A percentile compares a stretch with the other conserved stretches of the same genome.
Evolutionary conservation across 306 rosid species (phyloP).

Genomic region (Cucumis cinereus): DNA sequence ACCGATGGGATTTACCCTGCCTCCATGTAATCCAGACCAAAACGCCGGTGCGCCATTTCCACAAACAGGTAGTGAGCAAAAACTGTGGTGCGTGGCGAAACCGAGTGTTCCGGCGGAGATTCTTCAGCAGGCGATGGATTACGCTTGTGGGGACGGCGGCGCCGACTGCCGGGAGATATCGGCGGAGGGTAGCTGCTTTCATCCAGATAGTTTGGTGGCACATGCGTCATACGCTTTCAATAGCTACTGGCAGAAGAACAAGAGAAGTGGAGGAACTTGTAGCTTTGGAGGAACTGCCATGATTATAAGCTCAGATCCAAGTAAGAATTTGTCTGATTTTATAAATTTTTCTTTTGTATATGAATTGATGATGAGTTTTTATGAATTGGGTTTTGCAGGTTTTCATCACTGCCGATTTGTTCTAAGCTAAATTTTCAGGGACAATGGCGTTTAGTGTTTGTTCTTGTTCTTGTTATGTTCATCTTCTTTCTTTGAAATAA

Average conservation of each 20-base stretch:
- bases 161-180: slow-evolving; percentile 60
- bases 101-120: slow-evolving; percentile 69
- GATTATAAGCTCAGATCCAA: slow-evolving; percentile 77
- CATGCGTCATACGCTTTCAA: slow-evolving; percentile 92
- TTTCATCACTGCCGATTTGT: slow-evolving; percentile 61
- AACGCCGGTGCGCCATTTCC: slow-evolving; percentile 40
- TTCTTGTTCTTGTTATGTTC: neutral
- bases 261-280: slow-evolving; percentile 79
- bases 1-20: slow-evolving; percentile 29
- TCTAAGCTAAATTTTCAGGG: slow-evolving; percentile 30
- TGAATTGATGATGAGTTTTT: neutral
- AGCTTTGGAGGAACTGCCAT: slow-evolving; percentile 86
- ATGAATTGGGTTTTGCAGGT: slow-evolving; percentile 35
- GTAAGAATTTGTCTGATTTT: slow-evolving; percentile 21
- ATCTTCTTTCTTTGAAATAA: neutral
- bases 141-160: slow-evolving; percentile 87
- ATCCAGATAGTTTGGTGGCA: slow-evolving; percentile 58
- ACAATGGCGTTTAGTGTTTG: neutral
- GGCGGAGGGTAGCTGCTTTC: slow-evolving; percentile 52
- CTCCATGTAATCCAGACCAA: slow-evolving; percentile 53
- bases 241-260: slow-evolving; percentile 90
- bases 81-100: slow-evolving; percentile 92
- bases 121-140: slow-evolving; percentile 64
- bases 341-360: neutral
- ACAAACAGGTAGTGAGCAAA: slow-evolving; percentile 22